phyloP scores from a whole-genome alignment of 148 eudicot genomes.

The Oxyria digyna region DNA sequence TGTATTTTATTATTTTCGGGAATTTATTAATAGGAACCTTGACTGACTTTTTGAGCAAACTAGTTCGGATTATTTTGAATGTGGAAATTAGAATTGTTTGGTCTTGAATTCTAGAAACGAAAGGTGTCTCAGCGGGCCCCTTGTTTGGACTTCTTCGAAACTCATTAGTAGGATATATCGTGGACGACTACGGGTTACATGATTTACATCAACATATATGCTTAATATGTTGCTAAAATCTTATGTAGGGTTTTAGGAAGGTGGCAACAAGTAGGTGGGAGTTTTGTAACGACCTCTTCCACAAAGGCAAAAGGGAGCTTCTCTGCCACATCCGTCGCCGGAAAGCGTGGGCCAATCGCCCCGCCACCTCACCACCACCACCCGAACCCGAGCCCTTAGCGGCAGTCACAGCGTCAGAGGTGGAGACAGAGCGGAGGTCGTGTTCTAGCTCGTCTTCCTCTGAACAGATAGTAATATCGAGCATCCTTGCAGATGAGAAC shows the following conservation, averaged over 20 bases:
- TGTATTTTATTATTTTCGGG: background rate
- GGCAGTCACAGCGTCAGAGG: background rate
- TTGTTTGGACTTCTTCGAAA: background rate
- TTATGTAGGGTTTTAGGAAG: slow-evolving; percentile 63
- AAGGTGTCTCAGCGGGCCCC: background rate
- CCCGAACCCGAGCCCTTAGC: background rate
- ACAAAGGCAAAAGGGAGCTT: slow-evolving; percentile 42
- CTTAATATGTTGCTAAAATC: background rate
- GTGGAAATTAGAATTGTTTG: background rate
- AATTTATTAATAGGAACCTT: background rate
- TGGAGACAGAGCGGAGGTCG: slow-evolving; percentile 54
- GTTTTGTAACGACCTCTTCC: slow-evolving; percentile 71
- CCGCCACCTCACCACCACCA: background rate
- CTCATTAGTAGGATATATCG: background rate
- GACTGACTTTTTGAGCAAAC: background rate
- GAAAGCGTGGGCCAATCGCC: slow-evolving; percentile 50
- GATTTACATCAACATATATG: background rate
- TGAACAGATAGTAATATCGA: slow-evolving; percentile 18
- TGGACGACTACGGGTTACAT: too few relatives aligned
- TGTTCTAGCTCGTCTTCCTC: slow-evolving; percentile 62
- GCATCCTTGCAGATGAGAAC: slow-evolving; percentile 55
- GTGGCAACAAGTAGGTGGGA: slow-evolving; percentile 83
- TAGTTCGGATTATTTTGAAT: background rate
- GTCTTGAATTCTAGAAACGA: background rate
- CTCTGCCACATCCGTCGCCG: slow-evolving; percentile 63